Percentiles rank a stretch among this genome's conserved stretches.
These are phyloP conservation scores for Neocucurbitaria cava DNA, from an alignment of 2,329 filamentous ascomycete genomes.

Conservation along the genomic window DNA sequence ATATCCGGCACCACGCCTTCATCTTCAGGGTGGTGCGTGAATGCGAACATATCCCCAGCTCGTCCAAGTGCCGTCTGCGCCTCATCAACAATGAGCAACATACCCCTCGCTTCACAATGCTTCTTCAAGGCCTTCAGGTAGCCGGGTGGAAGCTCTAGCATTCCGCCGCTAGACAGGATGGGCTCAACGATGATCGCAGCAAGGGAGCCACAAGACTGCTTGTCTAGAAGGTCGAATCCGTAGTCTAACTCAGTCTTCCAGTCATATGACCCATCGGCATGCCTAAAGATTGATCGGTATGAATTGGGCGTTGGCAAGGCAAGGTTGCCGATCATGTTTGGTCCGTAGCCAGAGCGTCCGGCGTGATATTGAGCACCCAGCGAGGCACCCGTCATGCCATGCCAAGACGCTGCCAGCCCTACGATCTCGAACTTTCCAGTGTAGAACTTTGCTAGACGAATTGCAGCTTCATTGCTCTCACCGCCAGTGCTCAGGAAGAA, in stretches of 20 bases:
- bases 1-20: constrained; percentile 58
- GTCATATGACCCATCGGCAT: constrained; percentile 66
- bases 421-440: constrained; percentile 72
- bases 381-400: constrained; percentile 65
- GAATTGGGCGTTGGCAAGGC: constrained; percentile 66
- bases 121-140: constrained; percentile 64
- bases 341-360: constrained; percentile 58
- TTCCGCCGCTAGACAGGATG: constrained; percentile 66
- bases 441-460: constrained; percentile 68
- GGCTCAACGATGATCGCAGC: constrained; percentile 70
- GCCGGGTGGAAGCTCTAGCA: constrained; percentile 64
- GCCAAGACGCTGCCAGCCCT: constrained; percentile 65
- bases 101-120: constrained; percentile 43
- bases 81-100: constrained; percentile 49
- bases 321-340: constrained; percentile 62
- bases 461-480: constrained; percentile 63
- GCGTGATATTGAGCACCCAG: constrained; percentile 62
- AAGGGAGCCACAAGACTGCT: constrained; percentile 65
- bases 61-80: constrained; percentile 47
- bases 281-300: constrained; percentile 68
- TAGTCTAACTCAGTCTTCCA: constrained; percentile 71
- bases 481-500: constrained; percentile 46
- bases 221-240: constrained; percentile 67
- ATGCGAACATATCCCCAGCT: constrained; percentile 61
- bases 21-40: constrained; percentile 33